These are phyloP conservation scores for Sclerotinia spermophila DNA, from an alignment of 2,329 filamentous ascomycete species.

Conservation along the genomic window DNA sequence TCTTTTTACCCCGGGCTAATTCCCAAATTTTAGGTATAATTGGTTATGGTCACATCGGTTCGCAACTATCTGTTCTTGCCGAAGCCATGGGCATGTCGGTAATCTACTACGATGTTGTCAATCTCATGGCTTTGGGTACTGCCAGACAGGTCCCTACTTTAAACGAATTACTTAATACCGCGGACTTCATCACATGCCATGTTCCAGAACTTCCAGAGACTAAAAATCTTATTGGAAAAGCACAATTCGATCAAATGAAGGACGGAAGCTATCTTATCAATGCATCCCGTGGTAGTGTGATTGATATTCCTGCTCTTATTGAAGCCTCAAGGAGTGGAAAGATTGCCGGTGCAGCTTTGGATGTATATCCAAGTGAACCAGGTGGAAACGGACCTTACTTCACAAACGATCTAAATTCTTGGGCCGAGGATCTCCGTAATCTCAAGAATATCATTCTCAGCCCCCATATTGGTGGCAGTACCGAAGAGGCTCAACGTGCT, in stretches of 20 bases:
- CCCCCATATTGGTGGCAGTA: slow-evolving; percentile 95
- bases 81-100: slow-evolving; percentile 98
- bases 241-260: slow-evolving; percentile 86
- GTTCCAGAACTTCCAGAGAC: slow-evolving; percentile 93
- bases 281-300: slow-evolving; percentile 87
- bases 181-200: slow-evolving; percentile 93
- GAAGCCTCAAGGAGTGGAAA: slow-evolving; percentile 82
- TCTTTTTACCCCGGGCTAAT: background rate
- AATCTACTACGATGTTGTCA: slow-evolving; percentile 94
- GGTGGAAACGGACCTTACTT: slow-evolving; percentile 95
- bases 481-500: slow-evolving; percentile 93
- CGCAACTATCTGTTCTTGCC: slow-evolving; percentile 89
- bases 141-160: slow-evolving; percentile 78
- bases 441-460: slow-evolving; percentile 93
- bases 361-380: slow-evolving; percentile 93
- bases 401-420: slow-evolving; percentile 74
- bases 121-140: slow-evolving; percentile 90
- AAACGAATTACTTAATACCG: slow-evolving; percentile 68
- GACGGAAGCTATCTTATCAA: slow-evolving; percentile 92
- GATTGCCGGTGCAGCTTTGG: slow-evolving; percentile 89
- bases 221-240: slow-evolving; percentile 80
- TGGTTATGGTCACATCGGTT: slow-evolving; percentile 96
- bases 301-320: slow-evolving; percentile 89
- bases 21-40: slow-evolving; percentile 62
- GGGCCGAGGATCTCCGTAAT: slow-evolving; percentile 78